Base-by-base conservation (phyloP, 192 early-diverging fungal genomes). In the Obelidium mucronatum region DNA sequence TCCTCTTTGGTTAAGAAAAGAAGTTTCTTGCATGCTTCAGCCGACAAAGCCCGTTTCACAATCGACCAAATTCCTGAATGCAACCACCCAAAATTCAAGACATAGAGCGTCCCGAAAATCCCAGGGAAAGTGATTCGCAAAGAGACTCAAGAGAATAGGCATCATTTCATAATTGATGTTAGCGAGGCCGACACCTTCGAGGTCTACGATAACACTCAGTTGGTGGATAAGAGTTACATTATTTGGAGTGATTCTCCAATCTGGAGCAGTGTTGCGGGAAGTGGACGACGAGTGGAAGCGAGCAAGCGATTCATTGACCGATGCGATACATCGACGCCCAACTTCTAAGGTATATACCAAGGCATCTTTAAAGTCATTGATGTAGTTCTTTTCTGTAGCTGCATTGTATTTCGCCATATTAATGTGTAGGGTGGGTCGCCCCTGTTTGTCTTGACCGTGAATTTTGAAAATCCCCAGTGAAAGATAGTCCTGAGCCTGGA, bases 31-130 rank as follows among this genome's bases (percentile, higher is more conserved):
- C 77, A 79, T 5, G 84, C 83, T 40, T 85, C 83, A 5, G 76
- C 78, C 2, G 86, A 70, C 1, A 88, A 76, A 2, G 72, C 70
- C 11, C 78, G 36, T 67, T 82, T 82, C 24, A 88, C 34, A 4
- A 88, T 55, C 34, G 73, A 73, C 87, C 87, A 88, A 1, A 88
- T 79, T 1, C 87, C 87, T 11, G 84, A 66, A 72, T 88, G 87
- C 26, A 88, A 31, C 87, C 87, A 88, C 22, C 87, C 87, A 60
- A 86, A 88, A 74, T 88, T 88, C 61, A 88, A 79, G 1, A 88
- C 84, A 68, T 80, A 83, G 28, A 84, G 77, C 3, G 79, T 79
- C 24, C 86, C 86, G 36, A 87, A 66, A 1, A 84, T 65, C 63
- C 81, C 44, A 77, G 15, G 85, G 86, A 63, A 74, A 87, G 24